Evolutionary conservation across 129 eudicot genomes (phyloP).

Genomic region (Pittosporum tobira): DNA sequence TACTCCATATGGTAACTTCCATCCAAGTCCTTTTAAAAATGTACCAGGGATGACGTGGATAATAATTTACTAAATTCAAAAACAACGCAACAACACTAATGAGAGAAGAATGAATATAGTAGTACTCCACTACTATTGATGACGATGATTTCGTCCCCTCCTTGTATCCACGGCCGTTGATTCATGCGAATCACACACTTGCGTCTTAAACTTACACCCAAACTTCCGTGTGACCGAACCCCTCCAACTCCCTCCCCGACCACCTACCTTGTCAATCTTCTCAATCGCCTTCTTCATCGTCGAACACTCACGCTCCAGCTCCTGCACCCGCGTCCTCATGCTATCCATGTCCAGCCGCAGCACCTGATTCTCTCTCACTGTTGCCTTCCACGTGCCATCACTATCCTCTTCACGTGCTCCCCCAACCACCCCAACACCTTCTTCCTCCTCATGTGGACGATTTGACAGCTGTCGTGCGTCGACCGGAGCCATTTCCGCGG

Average conservation of each 20-base stretch:
- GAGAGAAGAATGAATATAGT: background rate
- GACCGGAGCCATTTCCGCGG: conserved; percentile 22
- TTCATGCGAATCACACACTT: conserved; percentile 89
- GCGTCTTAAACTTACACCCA: conserved; percentile 92
- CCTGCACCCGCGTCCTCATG: conserved; percentile 83
- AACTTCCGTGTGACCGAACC: conserved; percentile 39
- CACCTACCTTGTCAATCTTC: conserved; percentile 40
- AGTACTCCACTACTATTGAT: conserved; percentile 6
- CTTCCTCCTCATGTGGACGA: conserved; percentile 16
- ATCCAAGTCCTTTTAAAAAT: too few relatives aligned
- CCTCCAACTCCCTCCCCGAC: conserved; percentile 37
- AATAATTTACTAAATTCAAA: too few relatives aligned
- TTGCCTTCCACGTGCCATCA: conserved; percentile 42
- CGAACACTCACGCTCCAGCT: conserved; percentile 83
- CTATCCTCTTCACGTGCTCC: conserved; percentile 11
- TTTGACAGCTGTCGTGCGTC: conserved; percentile 10
- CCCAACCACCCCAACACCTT: conserved; percentile 21
- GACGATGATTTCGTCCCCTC: conserved; percentile 45
- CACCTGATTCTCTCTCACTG: conserved; percentile 83
- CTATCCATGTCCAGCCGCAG: conserved; percentile 83
- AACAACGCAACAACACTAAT: too few relatives aligned
- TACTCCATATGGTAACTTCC: too few relatives aligned
- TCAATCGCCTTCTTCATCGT: conserved; percentile 71
- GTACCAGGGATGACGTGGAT: too few relatives aligned
- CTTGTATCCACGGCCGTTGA: conserved; percentile 47